A percentile compares a stretch with the other conserved stretches of the same genome.
These are phyloP conservation scores for Dioscorea alata DNA, from an alignment of 106 monocot species.

Conservation along the genomic window DNA sequence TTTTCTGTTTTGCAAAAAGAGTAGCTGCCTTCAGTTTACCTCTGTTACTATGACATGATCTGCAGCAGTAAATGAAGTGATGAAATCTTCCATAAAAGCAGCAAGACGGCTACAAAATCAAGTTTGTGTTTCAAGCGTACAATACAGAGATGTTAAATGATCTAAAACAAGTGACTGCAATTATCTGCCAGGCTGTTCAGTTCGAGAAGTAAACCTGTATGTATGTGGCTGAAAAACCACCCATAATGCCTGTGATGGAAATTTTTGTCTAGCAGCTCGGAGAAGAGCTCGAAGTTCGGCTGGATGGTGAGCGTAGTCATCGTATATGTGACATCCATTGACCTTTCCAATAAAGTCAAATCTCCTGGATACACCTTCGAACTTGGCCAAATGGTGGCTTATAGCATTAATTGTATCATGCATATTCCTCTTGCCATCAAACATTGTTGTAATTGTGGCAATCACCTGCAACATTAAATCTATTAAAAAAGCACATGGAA, in stretches of 20 bases:
- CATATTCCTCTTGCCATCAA: conserved; percentile 4
- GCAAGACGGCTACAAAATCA: conserved; percentile 27
- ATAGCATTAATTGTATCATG: conserved; percentile 14
- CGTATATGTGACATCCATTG: conserved; percentile 32
- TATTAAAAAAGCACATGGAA: background rate
- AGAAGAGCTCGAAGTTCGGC: conserved; percentile 39
- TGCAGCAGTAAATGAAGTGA: conserved; percentile 25
- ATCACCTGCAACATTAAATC: conserved; percentile 20
- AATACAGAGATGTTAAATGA: background rate
- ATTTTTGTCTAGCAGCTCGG: conserved; percentile 30
- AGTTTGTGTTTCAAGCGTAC: background rate
- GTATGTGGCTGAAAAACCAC: conserved; percentile 46
- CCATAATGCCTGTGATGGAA: conserved; percentile 25
- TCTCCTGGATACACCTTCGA: conserved; percentile 36
- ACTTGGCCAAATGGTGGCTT: conserved; percentile 21
- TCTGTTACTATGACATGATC: conserved; percentile 35
- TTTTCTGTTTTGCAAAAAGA: background rate
- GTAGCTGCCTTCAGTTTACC: conserved; percentile 11
- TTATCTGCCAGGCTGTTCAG: background rate
- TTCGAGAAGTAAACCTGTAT: conserved; percentile 24
- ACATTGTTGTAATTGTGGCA: conserved; percentile 18
- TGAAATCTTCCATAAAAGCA: conserved; percentile 33
- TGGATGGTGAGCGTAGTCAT: conserved; percentile 54
- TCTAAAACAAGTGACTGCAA: background rate
- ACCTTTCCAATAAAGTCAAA: conserved; percentile 37